These are phyloP conservation scores for Aphanocladium album DNA, from an alignment of 2,329 filamentous ascomycete species.

Conservation along the genomic window DNA sequence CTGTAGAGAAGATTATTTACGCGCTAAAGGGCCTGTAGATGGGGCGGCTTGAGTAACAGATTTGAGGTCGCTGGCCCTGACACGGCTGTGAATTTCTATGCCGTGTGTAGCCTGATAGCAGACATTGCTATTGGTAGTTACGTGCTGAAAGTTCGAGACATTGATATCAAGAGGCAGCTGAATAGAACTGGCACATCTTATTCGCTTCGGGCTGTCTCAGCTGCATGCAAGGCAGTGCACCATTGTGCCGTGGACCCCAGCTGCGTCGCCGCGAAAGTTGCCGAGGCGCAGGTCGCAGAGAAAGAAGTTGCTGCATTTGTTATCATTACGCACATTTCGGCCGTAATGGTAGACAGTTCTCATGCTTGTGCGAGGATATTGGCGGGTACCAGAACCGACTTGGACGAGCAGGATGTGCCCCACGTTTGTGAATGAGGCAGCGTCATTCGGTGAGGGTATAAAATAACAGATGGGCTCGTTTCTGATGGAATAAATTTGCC, in stretches of 20 bases:
- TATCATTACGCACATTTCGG: not conserved
- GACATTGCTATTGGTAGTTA: not conserved
- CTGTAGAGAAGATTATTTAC: not conserved
- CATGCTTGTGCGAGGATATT: not conserved
- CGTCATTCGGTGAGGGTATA: not conserved
- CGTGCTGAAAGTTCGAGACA: not conserved
- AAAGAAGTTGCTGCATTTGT: not conserved
- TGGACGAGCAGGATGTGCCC: not conserved
- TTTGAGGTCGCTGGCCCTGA: not conserved
- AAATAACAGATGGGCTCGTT: too few species aligned
- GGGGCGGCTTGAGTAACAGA: not conserved
- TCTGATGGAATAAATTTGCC: too few species aligned
- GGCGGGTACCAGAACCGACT: constrained; percentile 7
- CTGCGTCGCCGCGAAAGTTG: not conserved
- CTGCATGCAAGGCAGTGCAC: not conserved
- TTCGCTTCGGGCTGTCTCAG: not conserved
- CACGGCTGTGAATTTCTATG: not conserved
- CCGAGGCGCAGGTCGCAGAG: not conserved
- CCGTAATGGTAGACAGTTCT: not conserved
- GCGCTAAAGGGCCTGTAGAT: not conserved
- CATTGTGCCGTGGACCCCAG: not conserved
- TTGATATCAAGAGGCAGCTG: not conserved
- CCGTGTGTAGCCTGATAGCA: not conserved
- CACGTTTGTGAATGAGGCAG: not conserved
- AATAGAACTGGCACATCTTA: not conserved